Base-by-base conservation (phyloP, 306 rosid species). In the Alnus glutinosa region DNA sequence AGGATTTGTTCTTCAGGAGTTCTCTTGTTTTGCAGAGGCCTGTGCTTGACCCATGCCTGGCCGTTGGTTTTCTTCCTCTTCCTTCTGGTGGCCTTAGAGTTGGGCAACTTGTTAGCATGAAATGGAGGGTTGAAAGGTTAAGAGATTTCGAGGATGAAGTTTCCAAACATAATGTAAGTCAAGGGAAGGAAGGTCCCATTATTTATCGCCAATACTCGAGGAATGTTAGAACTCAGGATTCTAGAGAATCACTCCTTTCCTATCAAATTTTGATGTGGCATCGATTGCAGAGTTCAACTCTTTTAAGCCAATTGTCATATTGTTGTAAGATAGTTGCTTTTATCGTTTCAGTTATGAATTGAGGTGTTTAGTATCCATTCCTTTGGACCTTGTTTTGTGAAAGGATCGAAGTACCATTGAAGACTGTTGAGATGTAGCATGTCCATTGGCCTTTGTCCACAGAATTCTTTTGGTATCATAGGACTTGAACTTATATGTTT, bases 21-120 rank as follows among this genome's bases (percentile, higher is more conserved):
- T 83, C 92, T 78, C 88, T 96, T 79, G 82, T 86, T 79, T 84
- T 96, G 92, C 97, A 91, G 80, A 88, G 91, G 92, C 99, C 99
- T 46, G 98, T 96, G 78, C 98, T 96, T 79, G 96, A 96, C 75
- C 99, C 99, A 50, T 86, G 93, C 83, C 78, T 96, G 76, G 96
- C 98, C 28, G 94, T 96, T 81, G 99, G 99, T 81, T 96, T 96
- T 93, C 98, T 93, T 83, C 91, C 99, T 85, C 93, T 96, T 57
- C 91, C 97, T 85, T 93, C 99, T 16, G 85, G 83, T 79, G 89
- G 97, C 76, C 91, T 90, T 14, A 88, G 90, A 89, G 98, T 93
- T 77, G 98, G 98, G 78, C 92, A 95, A 79, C 91, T 90, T 72
- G 82, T 95, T 86, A 90, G 88, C 77, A 93, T 96, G 96, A 89